Evolutionary conservation across 371 early-diverging fungal genomes (phyloP).

Genomic region (Encephalitozoon intestinalis): DNA sequence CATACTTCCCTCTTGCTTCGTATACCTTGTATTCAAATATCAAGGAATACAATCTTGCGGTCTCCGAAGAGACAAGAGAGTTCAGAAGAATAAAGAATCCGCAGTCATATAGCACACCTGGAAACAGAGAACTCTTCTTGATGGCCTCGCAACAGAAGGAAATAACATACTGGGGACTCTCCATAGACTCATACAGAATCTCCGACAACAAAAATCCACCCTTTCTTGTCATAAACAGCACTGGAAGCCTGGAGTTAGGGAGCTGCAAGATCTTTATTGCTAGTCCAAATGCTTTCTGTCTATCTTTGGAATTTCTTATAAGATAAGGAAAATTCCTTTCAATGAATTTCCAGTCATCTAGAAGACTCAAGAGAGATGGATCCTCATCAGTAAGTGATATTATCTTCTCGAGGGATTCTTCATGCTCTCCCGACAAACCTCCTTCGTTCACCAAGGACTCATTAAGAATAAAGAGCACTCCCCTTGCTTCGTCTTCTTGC

Average conservation of each 20-base stretch:
- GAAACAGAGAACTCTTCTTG: background rate
- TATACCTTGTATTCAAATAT: slow-evolving; percentile 17
- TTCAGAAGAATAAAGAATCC: slow-evolving; percentile 42
- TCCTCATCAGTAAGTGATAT: background rate
- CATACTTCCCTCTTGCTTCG: background rate
- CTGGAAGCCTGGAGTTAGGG: background rate
- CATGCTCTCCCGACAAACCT: background rate
- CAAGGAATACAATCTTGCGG: slow-evolving; percentile 15
- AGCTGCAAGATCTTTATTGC: background rate
- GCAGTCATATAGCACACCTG: slow-evolving; percentile 15
- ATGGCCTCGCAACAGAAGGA: background rate
- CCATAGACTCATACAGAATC: background rate
- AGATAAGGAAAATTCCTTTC: background rate
- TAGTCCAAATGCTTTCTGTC: background rate
- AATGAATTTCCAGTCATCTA: slow-evolving; percentile 10
- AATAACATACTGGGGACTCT: background rate
- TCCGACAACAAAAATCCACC: slow-evolving; percentile 18
- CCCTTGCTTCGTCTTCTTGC: background rate
- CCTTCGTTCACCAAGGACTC: background rate
- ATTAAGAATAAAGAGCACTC: background rate
- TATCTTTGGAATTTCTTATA: background rate
- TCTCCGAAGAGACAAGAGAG: slow-evolving; percentile 6
- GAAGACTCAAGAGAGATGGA: background rate
- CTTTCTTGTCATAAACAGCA: slow-evolving; percentile 18
- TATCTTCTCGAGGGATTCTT: background rate